Base-by-base conservation (phyloP, 2,329 filamentous ascomycete species). In the Stemphylium beticola region DNA sequence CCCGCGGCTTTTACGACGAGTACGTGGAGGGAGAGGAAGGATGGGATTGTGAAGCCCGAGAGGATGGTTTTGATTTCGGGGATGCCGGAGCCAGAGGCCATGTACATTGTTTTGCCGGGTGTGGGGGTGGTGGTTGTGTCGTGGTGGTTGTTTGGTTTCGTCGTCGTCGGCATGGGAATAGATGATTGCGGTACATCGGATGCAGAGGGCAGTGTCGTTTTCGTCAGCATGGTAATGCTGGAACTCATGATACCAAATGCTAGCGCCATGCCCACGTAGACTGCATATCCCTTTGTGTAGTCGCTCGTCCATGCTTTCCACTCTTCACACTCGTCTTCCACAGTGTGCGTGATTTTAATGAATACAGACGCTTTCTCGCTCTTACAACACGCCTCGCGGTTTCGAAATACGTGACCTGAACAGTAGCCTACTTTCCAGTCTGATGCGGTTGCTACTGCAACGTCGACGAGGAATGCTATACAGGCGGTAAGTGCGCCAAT, bases 31-130 rank as follows among this genome's bases (percentile, higher is more conserved):
- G 81, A 79, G 2, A 87, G 76, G 56, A 85, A 84, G 40, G 82
- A 76, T 1, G 83, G 83, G 39, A 86, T 85, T 12, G 82, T 81
- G 66, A 86, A 86, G n/a, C 84, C 83, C 3, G 81, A 83, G 2
- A 86, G 71, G 34, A 86, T 83, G 1, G 83, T 85, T 68, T 86
- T 86, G 74, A 86, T 85, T 68, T 86, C 84, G 0, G 84, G 84
- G 31, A 87, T 86, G 0, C 84, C 84, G 54, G 77, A 81, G 5
- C 84, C 84, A 31, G 82, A 80, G 3, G 83, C 82, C 81, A 85
- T 83, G 62, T 84, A 86, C 76, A 85, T 84, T 4, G 70, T 75
- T 66, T 85, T 86, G 0, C 78, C 80, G 20, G 61, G 57, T 17
- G 7, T 69, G 41, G 6, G 60, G 49, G 24, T 60, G 49, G 39